Percentiles rank a stretch among this genome's conserved stretches.
These are phyloP conservation scores for Coemansia sp. DNA, from an alignment of 192 early-diverging fungal genomes.

Conservation along the genomic window DNA sequence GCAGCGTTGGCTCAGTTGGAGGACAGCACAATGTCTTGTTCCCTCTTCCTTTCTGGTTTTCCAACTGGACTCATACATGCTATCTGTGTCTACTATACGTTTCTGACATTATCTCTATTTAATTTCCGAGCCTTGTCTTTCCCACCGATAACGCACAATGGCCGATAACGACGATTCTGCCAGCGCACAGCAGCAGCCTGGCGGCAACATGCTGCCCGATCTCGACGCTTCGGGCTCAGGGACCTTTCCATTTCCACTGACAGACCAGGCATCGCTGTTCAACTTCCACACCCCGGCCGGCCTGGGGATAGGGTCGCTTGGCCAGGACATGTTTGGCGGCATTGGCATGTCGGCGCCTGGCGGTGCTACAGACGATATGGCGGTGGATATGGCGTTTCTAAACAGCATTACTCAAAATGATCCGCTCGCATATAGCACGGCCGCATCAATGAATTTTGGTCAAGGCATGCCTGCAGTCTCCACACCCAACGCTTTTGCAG, in stretches of 20 bases:
- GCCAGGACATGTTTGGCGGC: slow-evolving; percentile 16
- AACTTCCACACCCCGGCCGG: slow-evolving; percentile 50
- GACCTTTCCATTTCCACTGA: slow-evolving; percentile 47
- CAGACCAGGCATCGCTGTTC: slow-evolving; percentile 51
- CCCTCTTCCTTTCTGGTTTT: neutral
- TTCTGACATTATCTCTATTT: neutral
- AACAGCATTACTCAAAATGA: slow-evolving; percentile 5
- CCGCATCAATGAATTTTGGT: slow-evolving; percentile 11
- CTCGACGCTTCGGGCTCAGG: slow-evolving; percentile 21
- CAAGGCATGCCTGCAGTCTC: neutral
- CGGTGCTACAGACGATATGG: slow-evolving; percentile 8
- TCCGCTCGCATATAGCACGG: slow-evolving; percentile 5
- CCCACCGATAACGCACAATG: neutral
- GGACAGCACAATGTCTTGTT: neutral
- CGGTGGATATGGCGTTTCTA: slow-evolving; percentile 16
- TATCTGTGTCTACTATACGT: neutral
- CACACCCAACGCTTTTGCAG: neutral
- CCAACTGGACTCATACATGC: neutral
- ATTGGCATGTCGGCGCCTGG: slow-evolving; percentile 1
- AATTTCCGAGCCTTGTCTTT: neutral
- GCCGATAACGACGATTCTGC: slow-evolving; percentile 9
- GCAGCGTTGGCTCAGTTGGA: neutral
- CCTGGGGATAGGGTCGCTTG: slow-evolving; percentile 30
- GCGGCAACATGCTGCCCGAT: slow-evolving; percentile 11
- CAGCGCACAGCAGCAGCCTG: slow-evolving; percentile 6